Percentiles rank a stretch among this genome's conserved stretches.
These are phyloP conservation scores for Begonia peltatifolia DNA, from an alignment of 306 rosid species.

Conservation along the genomic window DNA sequence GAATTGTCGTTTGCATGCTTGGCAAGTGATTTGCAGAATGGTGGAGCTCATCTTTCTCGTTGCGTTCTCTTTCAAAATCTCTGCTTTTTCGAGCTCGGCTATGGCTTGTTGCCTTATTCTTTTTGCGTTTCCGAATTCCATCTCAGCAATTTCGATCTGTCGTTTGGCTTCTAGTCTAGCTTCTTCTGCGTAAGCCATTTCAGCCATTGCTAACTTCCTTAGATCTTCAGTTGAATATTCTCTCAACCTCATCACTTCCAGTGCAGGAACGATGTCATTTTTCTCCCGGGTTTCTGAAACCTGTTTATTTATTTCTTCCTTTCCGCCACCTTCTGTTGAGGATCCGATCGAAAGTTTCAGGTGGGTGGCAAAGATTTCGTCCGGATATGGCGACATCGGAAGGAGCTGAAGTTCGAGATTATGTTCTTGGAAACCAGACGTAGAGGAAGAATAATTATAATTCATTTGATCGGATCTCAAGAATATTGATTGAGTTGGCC, in stretches of 20 bases:
- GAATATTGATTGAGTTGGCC: constrained; percentile 10
- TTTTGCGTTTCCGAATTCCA: constrained; percentile 70
- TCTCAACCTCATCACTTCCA: background rate
- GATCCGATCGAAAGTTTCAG: constrained; percentile 77
- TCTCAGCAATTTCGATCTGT: constrained; percentile 60
- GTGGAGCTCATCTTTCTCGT: constrained; percentile 53
- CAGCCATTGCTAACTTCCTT: constrained; percentile 51
- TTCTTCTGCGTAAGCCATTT: constrained; percentile 65
- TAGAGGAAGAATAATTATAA: background rate
- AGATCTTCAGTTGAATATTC: constrained; percentile 10
- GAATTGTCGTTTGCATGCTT: constrained; percentile 60
- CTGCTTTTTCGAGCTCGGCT: constrained; percentile 58
- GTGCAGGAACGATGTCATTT: no score
- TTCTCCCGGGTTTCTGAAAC: no score
- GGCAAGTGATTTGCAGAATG: constrained; percentile 72
- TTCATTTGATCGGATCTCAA: background rate
- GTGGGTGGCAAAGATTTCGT: constrained; percentile 32
- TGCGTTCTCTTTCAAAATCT: constrained; percentile 61
- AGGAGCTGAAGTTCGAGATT: constrained; percentile 71
- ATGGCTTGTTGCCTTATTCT: constrained; percentile 73
- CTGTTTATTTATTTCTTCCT: background rate
- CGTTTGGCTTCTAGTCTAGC: constrained; percentile 71
- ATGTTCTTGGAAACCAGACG: constrained; percentile 5
- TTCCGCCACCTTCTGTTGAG: background rate
- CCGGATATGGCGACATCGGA: constrained; percentile 21